These are phyloP conservation scores for Cyberlindnera nakhonratchasimensis DNA, from an alignment of 805 yeast species.

Conservation along the genomic window DNA sequence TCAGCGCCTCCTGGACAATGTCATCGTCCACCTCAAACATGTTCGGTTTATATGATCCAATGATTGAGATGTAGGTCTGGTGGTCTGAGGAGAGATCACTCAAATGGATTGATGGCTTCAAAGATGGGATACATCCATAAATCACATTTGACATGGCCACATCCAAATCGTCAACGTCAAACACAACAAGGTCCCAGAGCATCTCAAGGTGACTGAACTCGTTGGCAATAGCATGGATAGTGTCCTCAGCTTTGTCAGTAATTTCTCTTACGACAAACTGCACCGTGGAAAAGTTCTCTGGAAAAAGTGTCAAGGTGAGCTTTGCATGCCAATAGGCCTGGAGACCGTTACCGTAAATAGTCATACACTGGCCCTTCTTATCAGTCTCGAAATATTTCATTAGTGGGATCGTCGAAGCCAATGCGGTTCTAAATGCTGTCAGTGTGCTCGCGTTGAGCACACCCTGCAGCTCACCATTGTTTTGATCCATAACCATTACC, in stretches of 20 bases:
- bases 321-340: constrained; percentile 65
- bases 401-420: constrained; percentile 49
- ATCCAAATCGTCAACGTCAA: constrained; percentile 27
- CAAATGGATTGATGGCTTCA: constrained; percentile 41
- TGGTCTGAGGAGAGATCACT: constrained; percentile 28
- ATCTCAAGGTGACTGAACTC: constrained; percentile 30
- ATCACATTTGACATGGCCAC: constrained; percentile 41
- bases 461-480: constrained; percentile 49
- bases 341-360: constrained; percentile 58
- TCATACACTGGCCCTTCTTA: constrained; percentile 23
- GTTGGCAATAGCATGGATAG: constrained; percentile 27
- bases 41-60: constrained; percentile 66
- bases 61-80: constrained; percentile 49
- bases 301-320: constrained; percentile 40
- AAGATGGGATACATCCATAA: constrained; percentile 60
- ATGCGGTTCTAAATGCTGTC: constrained; percentile 67
- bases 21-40: constrained; percentile 58
- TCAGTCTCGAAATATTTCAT: constrained; percentile 33
- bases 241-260: constrained; percentile 33
- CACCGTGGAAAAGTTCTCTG: constrained; percentile 35
- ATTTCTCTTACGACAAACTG: constrained; percentile 43
- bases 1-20: constrained; percentile 34
- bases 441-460: constrained; percentile 54
- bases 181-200: constrained; percentile 24
- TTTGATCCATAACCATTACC: constrained; percentile 46